phyloP scores from a whole-genome alignment of 2,329 filamentous ascomycete species.

The Cercospora sesami region DNA sequence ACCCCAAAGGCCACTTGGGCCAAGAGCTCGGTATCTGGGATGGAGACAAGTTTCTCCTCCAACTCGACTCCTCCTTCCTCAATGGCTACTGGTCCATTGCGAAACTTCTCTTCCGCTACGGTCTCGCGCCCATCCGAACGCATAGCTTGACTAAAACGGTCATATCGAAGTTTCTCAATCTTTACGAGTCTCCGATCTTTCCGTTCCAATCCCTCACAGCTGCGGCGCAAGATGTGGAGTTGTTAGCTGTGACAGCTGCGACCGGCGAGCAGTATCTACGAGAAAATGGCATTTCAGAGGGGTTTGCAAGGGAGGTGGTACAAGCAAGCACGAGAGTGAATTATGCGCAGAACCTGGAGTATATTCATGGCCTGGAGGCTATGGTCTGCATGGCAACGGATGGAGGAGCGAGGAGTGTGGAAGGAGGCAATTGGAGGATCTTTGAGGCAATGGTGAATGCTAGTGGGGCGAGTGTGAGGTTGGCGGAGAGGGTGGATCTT shows the following conservation, averaged over 20 bases:
- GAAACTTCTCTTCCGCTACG: constrained; percentile 84
- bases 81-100: constrained; percentile 76
- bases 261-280: constrained; percentile 74
- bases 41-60: constrained; percentile 69
- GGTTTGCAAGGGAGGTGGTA: constrained; percentile 77
- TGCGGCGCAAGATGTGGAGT: constrained; percentile 64
- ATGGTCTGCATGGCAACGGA: constrained; percentile 92
- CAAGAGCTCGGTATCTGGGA: constrained; percentile 79
- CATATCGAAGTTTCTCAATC: constrained; percentile 69
- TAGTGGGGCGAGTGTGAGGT: constrained; percentile 60
- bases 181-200: constrained; percentile 81
- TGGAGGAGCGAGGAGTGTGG: constrained; percentile 69
- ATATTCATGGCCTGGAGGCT: constrained; percentile 84
- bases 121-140: constrained; percentile 71
- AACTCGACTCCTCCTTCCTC: constrained; percentile 52
- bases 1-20: constrained; percentile 52
- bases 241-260: constrained; percentile 64
- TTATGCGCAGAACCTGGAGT: constrained; percentile 84
- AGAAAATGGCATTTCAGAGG: constrained; percentile 63
- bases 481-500: constrained; percentile 67
- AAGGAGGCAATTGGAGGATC: constrained; percentile 91
- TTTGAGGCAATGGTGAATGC: constrained; percentile 76
- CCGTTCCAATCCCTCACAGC: constrained; percentile 77
- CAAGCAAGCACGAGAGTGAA: constrained; percentile 92
- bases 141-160: constrained; percentile 70